Evolutionary conservation across 2,329 filamentous ascomycete genomes (phyloP).

Genomic region (Pseudocercospora fijiensis): DNA sequence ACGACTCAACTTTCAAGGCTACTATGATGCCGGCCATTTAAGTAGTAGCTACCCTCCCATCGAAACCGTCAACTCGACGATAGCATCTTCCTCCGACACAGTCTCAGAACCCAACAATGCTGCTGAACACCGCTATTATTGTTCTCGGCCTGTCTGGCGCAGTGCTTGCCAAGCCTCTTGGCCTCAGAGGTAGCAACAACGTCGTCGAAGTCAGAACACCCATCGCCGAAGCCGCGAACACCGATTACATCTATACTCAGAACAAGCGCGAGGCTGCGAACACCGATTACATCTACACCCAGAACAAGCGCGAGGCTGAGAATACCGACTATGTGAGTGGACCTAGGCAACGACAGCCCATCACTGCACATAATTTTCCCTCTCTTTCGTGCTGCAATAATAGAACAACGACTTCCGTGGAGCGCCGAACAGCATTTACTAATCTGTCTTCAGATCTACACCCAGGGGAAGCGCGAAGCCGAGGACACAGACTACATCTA

Average conservation of each 20-base stretch:
- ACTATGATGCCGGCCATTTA: too few relatives aligned
- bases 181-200: neutral
- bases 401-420: too few relatives aligned
- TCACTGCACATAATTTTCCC: too few relatives aligned
- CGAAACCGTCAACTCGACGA: too few relatives aligned
- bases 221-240: neutral
- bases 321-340: neutral
- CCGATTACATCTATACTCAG: conserved; percentile 9
- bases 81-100: too few relatives aligned
- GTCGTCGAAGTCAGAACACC: conserved; percentile 5
- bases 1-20: too few relatives aligned
- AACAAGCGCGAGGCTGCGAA: neutral
- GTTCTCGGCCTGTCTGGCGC: conserved; percentile 1
- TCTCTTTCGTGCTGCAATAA: neutral
- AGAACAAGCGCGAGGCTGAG: neutral
- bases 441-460: too few relatives aligned
- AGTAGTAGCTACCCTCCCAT: too few relatives aligned
- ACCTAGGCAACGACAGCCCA: neutral
- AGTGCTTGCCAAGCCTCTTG: neutral
- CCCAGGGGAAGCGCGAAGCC: neutral
- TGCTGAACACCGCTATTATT: neutral
- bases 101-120: neutral
- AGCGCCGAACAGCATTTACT: too few relatives aligned
- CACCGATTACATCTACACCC: conserved; percentile 10
- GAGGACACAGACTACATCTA: neutral